Conservation (phyloP, 495 filamentous ascomycete genomes). For the Xylaria longipes region DNA sequence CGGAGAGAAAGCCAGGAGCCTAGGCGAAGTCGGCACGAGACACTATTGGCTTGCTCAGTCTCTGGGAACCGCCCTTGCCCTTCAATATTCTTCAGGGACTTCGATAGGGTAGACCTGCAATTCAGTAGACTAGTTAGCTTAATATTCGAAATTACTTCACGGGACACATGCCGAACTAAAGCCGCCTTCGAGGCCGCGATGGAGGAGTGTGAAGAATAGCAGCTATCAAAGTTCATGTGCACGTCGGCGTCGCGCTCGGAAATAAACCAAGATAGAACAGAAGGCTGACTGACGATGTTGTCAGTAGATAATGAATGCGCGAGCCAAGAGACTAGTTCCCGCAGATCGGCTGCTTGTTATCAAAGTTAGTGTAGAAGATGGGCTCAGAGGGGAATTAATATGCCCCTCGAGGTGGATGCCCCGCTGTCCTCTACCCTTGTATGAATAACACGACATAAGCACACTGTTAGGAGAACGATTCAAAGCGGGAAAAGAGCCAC, state of each 20-base stretch:
- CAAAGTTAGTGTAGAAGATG: slow-evolving; percentile 31
- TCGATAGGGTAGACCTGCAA: background rate
- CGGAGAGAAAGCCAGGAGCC: slow-evolving; percentile 35
- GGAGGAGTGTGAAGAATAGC: slow-evolving; percentile 14
- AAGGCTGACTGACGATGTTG: slow-evolving; percentile 21
- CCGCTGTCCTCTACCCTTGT: slow-evolving; percentile 35
- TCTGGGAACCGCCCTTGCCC: slow-evolving; percentile 13
- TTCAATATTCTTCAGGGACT: slow-evolving; percentile 11
- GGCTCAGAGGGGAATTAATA: slow-evolving; percentile 42
- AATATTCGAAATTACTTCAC: slow-evolving; percentile 17
- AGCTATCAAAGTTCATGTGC: background rate
- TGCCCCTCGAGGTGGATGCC: slow-evolving; percentile 39
- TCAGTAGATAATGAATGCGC: slow-evolving; percentile 18
- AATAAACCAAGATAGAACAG: slow-evolving; percentile 25
- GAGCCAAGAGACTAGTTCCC: slow-evolving; percentile 26
- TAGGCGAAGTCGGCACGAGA: slow-evolving; percentile 39
- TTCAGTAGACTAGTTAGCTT: slow-evolving; percentile 20
- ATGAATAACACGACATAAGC: slow-evolving; percentile 33
- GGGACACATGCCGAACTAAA: slow-evolving; percentile 1
- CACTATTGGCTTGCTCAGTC: slow-evolving; percentile 9
- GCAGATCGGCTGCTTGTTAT: slow-evolving; percentile 31
- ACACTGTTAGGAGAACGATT: background rate
- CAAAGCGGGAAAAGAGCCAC: background rate
- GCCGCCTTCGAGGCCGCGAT: slow-evolving; percentile 7
- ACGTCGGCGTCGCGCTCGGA: background rate